Base-by-base conservation (phyloP, 2,329 filamentous ascomycete species). In the Leptographium flavum region DNA sequence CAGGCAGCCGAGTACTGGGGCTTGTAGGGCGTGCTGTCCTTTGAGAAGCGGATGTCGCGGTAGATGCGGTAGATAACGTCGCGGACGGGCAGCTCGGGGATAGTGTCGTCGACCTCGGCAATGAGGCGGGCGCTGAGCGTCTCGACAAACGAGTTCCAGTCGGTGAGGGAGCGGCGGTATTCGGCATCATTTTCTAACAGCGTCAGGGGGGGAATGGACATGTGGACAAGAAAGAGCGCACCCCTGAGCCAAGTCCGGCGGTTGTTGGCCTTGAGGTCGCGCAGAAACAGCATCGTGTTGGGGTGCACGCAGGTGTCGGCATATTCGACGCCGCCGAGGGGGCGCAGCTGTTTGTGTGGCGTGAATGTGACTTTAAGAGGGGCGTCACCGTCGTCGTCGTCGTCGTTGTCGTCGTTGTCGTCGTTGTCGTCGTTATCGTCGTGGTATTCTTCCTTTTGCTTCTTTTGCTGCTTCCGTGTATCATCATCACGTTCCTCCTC, bases 61-160 rank as follows among this genome's bases (percentile, higher is more conserved):
- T 94, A 87, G 48, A 94, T 92, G 49, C 87, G 80, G 59, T 90
- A 94, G 40, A 87, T 78, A 53, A 94, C 68, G 57, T 94, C 87
- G 60, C 93, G 92, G 45, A 81, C 68, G 2, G 88, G 88, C 21
- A 94, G 66, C 54, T 94, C 87, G 1, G 88, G 88, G 36, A 94
- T 76, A 1, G 87, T 93, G 45, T 82, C 76, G 58, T 95, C 88
- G 33, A 73, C 70, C 47, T 81, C 76, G 30, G 40, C 36, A 19
- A 74, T 73, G 45, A 94, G 70, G 49, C 77, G 81, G 49, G 81
- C 70, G 1, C 82, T 84, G 33, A 92, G 67, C 10, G 68, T 68
- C 53, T 84, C 81, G 31, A 92, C 75, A 56, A 88, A 94, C 2
- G 76, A 74, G 40, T 85, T 76, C 72, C 85, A 94, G 59, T 94